Evolutionary conservation across 164 flowering plant genomes (phyloP), one percentile per base, ranked within the genome.

Genomic region (Sedum album): DNA sequence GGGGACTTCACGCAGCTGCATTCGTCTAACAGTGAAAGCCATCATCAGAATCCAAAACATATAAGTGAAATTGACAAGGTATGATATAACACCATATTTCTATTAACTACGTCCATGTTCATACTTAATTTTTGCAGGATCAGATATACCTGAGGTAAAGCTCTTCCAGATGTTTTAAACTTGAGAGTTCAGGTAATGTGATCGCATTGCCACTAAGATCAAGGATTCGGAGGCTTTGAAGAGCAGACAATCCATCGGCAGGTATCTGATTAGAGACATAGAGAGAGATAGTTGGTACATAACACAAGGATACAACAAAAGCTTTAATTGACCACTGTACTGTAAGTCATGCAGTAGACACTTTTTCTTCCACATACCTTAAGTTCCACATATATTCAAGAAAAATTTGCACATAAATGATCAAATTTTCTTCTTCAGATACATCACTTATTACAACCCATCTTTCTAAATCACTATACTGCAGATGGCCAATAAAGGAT

Each of bases 191-290:
- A 35, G 86, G 85, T 67, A 89, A 76, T 72, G 88, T 82, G 79
- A 79, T 81, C 28, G 74, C 70, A 73, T 79, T 85, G 38, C 93
- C 88, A 84, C 96, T 91, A 68, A 94, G 83, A 80, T 94, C 96
- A 80, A 94, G 80, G 74, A 91, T 78, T 81, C 85, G 96, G 71
- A 94, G 90, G 78, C 72, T 84, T 36, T 80, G 60, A 51, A 80
- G 80, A 69, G 81, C 83, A 71, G 66, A 75, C 80, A 94, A 90
- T 64, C 89, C 96, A 82, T 88, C 86, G 30, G 84, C 60, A 68
- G 97, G 91, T 70, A 94, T 85, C 99, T 91, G 75, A 17, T 5
- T 13, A 41, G 46, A 41, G 11, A 15, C 15, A 41, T 7, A 41
- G 2, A 15, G 48, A 5, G 18, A 11, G 15, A 13, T 13, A 14